phyloP scores from a whole-genome alignment of 257 asterid species.

The Solanum gandarillasii region DNA sequence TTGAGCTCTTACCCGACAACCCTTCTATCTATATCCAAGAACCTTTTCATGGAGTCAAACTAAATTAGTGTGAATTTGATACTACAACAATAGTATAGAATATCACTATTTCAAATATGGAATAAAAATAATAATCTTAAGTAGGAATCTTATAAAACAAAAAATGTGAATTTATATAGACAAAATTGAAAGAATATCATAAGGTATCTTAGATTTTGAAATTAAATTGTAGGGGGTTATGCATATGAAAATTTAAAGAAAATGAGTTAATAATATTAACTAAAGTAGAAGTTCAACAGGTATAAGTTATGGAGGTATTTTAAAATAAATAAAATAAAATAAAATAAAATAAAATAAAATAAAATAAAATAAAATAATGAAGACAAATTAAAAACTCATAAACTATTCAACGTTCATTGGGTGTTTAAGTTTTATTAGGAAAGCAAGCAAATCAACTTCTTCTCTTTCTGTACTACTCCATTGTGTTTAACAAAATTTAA shows the following conservation, averaged over 20 bases:
- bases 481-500: too few species aligned
- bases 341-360: too few species aligned
- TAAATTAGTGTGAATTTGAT: too few species aligned
- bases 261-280: too few species aligned
- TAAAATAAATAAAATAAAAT: too few species aligned
- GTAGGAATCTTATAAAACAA: too few species aligned
- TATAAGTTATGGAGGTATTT: background rate
- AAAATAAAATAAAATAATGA: background rate
- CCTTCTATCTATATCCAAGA: background rate
- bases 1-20: background rate
- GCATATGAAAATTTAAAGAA: too few species aligned
- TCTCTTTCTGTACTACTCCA: background rate
- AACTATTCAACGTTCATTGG: background rate
- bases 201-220: background rate
- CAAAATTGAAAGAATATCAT: background rate
- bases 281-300: background rate
- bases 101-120: background rate
- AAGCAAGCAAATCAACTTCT: background rate
- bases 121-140: too few species aligned
- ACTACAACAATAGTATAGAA: background rate
- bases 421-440: too few species aligned
- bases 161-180: too few species aligned
- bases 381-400: background rate
- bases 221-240: background rate
- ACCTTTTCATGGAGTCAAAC: background rate